Base-by-base conservation (phyloP, 176 grass and related monocot genomes). In the Rhynchospora breviuscula region DNA sequence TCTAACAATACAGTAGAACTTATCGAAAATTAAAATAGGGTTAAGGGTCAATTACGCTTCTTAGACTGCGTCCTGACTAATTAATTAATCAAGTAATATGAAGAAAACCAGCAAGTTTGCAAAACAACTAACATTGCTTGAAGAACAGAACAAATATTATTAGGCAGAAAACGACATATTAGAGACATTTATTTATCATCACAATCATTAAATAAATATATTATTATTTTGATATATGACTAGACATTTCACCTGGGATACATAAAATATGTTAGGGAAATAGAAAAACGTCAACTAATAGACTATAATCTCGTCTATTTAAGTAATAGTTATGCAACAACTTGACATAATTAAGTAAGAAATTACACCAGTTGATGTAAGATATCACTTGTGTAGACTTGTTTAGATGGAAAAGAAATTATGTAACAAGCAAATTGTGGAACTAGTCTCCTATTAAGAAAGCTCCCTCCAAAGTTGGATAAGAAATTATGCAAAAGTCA, bases 71-170 rank as follows among this genome's bases (percentile, higher is more conserved):
- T 78, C 51, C 23, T 56, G 48, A 29, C 13, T 54, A 78, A 57
- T 19, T 29, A 64, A 64, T 64, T 75, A 29, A 29, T 78, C 51
- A 78, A 57, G 25, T 78, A 78, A 78, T 78, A 6, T 33, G 73
- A 82, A 54, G 8, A 10, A 53, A 65, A 47, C 15, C 19, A 59
- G 10, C 53, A 80, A 80, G 23, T 60, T 29, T 26, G 23, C 21
- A 68, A 82, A 51, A 82, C 62, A 67, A 82, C 60, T 80, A 80
- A 8, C 26, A 43, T 51, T 82, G 43, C 80, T 80, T 67, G 17
- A 63, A 67, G 4, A 54, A 65, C 62, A 82, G 15, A 13, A 68
- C 10, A 67, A 82, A 2, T 63, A 82, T 82, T 22, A 82, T 68
- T 82, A 15, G 33, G 21, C 51, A 68, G 80, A 82, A 26, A 65